A percentile compares a stretch with the other conserved stretches of the same genome.
phyloP scores from a whole-genome alignment of 78 protist species.

The Dictyostelium citrinum region DNA sequence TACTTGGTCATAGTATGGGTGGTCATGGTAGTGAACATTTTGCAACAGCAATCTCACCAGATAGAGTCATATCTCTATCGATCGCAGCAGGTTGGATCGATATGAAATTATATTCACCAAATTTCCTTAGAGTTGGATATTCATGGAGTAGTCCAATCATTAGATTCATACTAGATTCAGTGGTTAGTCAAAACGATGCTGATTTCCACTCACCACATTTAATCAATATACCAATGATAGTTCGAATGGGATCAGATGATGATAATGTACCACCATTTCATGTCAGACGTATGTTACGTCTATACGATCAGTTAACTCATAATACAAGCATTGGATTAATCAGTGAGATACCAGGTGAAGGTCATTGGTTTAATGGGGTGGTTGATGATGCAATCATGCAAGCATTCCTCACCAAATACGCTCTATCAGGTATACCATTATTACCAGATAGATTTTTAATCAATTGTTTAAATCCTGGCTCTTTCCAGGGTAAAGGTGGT shows the following conservation, averaged over 20 bases:
- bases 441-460: conserved; percentile 19
- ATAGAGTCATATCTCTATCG: background rate
- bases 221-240: conserved; percentile 16
- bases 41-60: conserved; percentile 37
- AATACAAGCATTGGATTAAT: background rate
- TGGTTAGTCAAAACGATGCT: conserved; percentile 13
- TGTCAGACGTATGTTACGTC: conserved; percentile 17
- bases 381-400: conserved; percentile 79
- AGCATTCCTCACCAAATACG: conserved; percentile 37
- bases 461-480: conserved; percentile 31
- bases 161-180: conserved; percentile 38
- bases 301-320: conserved; percentile 31
- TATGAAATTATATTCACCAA: conserved; percentile 21
- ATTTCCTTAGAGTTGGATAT: conserved; percentile 32
- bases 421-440: background rate
- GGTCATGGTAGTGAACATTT: conserved; percentile 16
- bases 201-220: conserved; percentile 40
- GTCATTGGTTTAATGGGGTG: conserved; percentile 78
- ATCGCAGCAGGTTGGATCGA: conserved; percentile 77
- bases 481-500: conserved; percentile 31
- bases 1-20: conserved; percentile 66
- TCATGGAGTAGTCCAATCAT: conserved; percentile 25
- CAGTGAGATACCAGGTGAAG: conserved; percentile 38
- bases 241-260: conserved; percentile 42
- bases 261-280: conserved; percentile 77